A percentile compares a stretch with the other conserved stretches of the same genome.
phyloP scores from a whole-genome alignment of 164 flowering plant genomes.

The Macadamia tetraphylla region DNA sequence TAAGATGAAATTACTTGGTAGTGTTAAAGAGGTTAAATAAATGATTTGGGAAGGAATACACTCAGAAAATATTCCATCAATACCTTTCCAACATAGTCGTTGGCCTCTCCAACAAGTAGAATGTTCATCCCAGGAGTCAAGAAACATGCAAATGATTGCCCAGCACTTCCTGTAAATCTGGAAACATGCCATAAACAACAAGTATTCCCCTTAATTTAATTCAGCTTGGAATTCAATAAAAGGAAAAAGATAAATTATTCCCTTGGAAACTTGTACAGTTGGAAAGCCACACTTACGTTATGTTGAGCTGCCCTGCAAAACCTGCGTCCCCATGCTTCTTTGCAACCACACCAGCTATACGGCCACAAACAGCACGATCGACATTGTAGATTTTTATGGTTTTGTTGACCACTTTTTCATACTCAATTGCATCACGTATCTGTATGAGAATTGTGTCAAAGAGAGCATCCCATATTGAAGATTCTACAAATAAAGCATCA shows the following conservation, averaged over 20 bases:
- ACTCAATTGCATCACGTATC: constrained; percentile 82
- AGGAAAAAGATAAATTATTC: not conserved
- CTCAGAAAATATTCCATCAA: not conserved
- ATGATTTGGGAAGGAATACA: not conserved
- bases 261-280: not conserved
- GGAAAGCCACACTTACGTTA: constrained; percentile 52
- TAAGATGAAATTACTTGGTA: constrained; percentile 11
- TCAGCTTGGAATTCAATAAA: not conserved
- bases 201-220: not conserved
- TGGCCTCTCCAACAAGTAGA: constrained; percentile 92
- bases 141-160: constrained; percentile 96
- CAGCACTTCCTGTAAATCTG: constrained; percentile 95
- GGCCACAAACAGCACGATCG: constrained; percentile 97
- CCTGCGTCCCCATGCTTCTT: constrained; percentile 98
- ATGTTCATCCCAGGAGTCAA: constrained; percentile 95
- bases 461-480: not conserved
- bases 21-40: not conserved
- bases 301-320: constrained; percentile 92
- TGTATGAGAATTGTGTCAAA: constrained; percentile 19
- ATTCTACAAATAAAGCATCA: not conserved
- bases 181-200: constrained; percentile 8
- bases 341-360: constrained; percentile 85
- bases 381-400: constrained; percentile 73
- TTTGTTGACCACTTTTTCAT: constrained; percentile 71
- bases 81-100: constrained; percentile 99